phyloP scores from a whole-genome alignment of 2,329 filamentous ascomycete genomes.

The Phyllosticta citribraziliensis region DNA sequence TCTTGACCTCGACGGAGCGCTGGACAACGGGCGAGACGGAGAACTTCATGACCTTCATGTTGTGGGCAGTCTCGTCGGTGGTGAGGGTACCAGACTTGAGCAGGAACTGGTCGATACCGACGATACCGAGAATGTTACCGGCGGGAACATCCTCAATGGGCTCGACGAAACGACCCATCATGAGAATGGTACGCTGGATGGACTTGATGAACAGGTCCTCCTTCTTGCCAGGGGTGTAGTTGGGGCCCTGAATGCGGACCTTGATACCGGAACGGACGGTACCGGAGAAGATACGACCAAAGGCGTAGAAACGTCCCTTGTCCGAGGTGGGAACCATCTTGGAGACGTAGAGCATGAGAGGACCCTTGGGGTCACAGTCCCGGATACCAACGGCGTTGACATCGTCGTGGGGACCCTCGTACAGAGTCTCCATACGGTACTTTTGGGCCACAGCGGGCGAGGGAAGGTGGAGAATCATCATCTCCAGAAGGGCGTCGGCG shows the following conservation, averaged over 20 bases:
- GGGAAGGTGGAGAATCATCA: constrained; percentile 99
- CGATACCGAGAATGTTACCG: constrained; percentile 98
- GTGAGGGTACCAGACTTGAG: constrained; percentile 99
- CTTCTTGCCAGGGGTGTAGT: constrained; percentile 98
- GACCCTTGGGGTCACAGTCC: constrained; percentile 94
- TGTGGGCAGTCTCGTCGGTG: constrained; percentile 95
- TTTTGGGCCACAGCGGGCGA: constrained; percentile 91
- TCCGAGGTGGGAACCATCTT: constrained; percentile 99
- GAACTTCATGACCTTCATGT: constrained; percentile 99
- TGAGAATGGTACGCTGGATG: constrained; percentile 98
- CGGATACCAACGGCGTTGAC: constrained; percentile 92
- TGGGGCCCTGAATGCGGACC: constrained; percentile 99
- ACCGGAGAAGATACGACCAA: constrained; percentile 99
- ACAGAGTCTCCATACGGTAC: constrained; percentile 97
- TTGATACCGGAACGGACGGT: constrained; percentile 96
- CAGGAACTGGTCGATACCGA: constrained; percentile 99
- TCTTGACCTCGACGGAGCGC: constrained; percentile 99
- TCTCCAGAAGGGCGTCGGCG: constrained; percentile 95
- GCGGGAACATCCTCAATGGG: constrained; percentile 98
- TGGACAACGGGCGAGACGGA: constrained; percentile 98
- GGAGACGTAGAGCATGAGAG: constrained; percentile 99
- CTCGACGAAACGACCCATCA: constrained; percentile 99
- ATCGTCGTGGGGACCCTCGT: constrained; percentile 94
- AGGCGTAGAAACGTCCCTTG: constrained; percentile 99
- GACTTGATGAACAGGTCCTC: constrained; percentile 99